A percentile compares a stretch with the other conserved stretches of the same genome.
phyloP scores from a whole-genome alignment of 169 alveolate species.

The Plasmodium coatneyi region DNA sequence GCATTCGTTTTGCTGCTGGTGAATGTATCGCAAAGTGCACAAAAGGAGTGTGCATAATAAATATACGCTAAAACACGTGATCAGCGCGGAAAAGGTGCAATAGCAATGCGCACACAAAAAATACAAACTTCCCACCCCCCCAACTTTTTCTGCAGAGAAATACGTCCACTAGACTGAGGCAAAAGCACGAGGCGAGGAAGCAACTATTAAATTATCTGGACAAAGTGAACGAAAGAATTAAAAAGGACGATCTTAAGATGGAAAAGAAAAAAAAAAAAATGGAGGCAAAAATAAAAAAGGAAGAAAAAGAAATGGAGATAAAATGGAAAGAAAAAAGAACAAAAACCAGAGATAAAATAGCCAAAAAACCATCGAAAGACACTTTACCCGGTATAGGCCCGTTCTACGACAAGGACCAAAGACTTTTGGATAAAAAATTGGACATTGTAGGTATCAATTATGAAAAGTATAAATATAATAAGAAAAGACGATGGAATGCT shows the following conservation, averaged over 20 bases:
- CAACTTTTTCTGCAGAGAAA: not conserved
- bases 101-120: constrained; percentile 6
- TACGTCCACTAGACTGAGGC: not conserved
- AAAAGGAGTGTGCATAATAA: not conserved
- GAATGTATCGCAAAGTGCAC: not conserved
- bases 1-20: not conserved
- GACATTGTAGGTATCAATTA: not conserved
- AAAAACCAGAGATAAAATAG: not conserved
- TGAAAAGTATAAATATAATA: not conserved
- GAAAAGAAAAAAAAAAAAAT: not conserved
- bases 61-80: too few relatives aligned
- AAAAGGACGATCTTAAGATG: not conserved
- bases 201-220: not conserved
- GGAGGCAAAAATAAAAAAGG: not conserved
- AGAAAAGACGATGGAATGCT: not conserved
- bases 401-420: not conserved
- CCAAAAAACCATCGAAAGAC: not conserved
- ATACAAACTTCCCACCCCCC: not conserved
- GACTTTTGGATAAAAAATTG: not conserved
- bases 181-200: not conserved
- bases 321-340: not conserved
- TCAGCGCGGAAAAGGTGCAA: not conserved
- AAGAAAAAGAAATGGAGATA: not conserved
- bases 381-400: not conserved
- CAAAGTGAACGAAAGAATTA: not conserved